These are phyloP conservation scores for Penicillium arizonense DNA, from an alignment of 495 filamentous ascomycete genomes.

Conservation along the genomic window DNA sequence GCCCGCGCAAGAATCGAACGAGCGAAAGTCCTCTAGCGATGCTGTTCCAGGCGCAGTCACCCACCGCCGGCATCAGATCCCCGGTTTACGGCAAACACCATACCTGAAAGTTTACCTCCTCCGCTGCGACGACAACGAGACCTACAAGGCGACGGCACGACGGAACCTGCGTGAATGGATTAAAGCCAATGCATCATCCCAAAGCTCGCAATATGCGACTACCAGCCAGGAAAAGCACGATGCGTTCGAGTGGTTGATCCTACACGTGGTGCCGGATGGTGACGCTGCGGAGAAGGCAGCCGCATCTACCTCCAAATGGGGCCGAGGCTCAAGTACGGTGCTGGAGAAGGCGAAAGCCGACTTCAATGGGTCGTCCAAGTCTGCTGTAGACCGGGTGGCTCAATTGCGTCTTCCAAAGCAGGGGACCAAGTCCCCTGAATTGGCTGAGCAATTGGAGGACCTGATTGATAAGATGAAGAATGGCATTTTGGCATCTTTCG, in stretches of 20 bases:
- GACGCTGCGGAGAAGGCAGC: slow-evolving; percentile 62
- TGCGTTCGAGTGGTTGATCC: slow-evolving; percentile 93
- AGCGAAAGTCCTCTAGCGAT: slow-evolving; percentile 38
- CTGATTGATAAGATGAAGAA: slow-evolving; percentile 82
- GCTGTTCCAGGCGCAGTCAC: slow-evolving; percentile 32
- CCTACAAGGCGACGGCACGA: slow-evolving; percentile 77
- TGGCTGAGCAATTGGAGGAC: slow-evolving; percentile 74
- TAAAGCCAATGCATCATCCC: slow-evolving; percentile 63
- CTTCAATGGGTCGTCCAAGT: slow-evolving; percentile 85
- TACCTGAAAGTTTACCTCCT: slow-evolving; percentile 90
- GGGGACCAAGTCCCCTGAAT: slow-evolving; percentile 60
- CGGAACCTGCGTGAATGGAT: slow-evolving; percentile 89
- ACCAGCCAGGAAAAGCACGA: slow-evolving; percentile 78
- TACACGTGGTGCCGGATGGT: slow-evolving; percentile 75
- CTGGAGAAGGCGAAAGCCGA: slow-evolving; percentile 89
- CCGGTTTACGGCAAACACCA: slow-evolving; percentile 87
- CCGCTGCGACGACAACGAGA: slow-evolving; percentile 90
- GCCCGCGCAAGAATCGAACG: slow-evolving; percentile 43
- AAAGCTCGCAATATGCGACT: slow-evolving; percentile 28
- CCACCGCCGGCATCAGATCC: slow-evolving; percentile 89
- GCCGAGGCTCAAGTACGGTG: slow-evolving; percentile 72
- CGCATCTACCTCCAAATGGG: slow-evolving; percentile 75
- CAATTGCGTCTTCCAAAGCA: slow-evolving; percentile 72
- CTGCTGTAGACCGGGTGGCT: slow-evolving; percentile 71
- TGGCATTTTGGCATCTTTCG: slow-evolving; percentile 85